These are phyloP conservation scores for Leptographium galeiforme DNA, from an alignment of 2,329 filamentous ascomycete genomes.

Conservation along the genomic window DNA sequence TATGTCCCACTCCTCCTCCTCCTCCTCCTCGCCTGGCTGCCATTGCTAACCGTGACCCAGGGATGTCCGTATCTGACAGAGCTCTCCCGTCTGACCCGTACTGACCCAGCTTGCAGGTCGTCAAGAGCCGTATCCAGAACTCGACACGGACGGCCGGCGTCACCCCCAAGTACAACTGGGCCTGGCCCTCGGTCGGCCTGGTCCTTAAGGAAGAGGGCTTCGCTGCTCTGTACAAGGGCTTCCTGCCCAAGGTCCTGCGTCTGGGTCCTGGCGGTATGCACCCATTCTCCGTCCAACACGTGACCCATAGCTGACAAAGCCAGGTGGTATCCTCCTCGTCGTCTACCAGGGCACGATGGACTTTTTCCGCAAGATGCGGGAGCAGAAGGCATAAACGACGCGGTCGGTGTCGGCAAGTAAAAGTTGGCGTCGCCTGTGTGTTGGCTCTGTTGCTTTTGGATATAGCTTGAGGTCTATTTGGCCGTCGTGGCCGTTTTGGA, in stretches of 20 bases:
- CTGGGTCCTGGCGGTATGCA: constrained; percentile 44
- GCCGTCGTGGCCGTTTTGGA: not conserved
- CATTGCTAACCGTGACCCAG: not conserved
- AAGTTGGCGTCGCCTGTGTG: not conserved
- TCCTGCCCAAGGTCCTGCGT: constrained; percentile 84
- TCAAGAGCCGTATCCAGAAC: constrained; percentile 98
- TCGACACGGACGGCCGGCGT: constrained; percentile 68
- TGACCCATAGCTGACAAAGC: constrained; percentile 6
- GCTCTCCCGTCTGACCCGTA: not conserved
- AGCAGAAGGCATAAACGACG: constrained; percentile 8
- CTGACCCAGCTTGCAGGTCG: constrained; percentile 44
- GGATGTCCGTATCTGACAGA: constrained; percentile 3
- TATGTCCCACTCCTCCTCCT: constrained; percentile 56
- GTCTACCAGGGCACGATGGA: constrained; percentile 85
- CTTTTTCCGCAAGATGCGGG: constrained; percentile 62
- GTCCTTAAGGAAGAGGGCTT: constrained; percentile 93
- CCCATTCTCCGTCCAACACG: not conserved
- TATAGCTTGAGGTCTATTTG: not conserved
- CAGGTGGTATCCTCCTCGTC: constrained; percentile 60
- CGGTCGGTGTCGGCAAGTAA: not conserved
- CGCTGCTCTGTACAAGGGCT: constrained; percentile 88
- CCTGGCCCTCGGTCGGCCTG: constrained; percentile 72
- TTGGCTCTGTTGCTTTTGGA: constrained; percentile 2
- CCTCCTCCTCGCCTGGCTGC: not conserved
- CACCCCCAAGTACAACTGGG: constrained; percentile 96